phyloP scores from a whole-genome alignment of 2,329 filamentous ascomycete species.

The Coniochaeta sp. region DNA sequence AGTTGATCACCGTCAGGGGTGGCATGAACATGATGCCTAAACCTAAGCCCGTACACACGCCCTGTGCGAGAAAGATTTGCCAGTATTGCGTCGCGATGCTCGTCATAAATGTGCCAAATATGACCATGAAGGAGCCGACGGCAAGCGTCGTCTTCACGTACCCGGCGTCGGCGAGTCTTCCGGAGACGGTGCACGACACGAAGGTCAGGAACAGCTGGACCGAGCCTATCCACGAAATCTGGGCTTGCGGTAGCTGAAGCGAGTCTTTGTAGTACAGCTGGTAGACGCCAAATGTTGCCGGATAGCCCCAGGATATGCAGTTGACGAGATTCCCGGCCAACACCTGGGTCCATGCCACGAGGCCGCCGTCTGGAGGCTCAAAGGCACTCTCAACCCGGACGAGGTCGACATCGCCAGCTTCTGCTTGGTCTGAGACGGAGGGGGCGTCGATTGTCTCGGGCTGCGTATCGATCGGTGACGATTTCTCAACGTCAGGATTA shows the following conservation, averaged over 20 bases:
- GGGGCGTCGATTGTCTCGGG: neutral
- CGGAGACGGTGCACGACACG: slow-evolving; percentile 37
- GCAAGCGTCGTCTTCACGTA: slow-evolving; percentile 33
- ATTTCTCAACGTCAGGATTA: neutral
- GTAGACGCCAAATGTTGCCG: slow-evolving; percentile 40
- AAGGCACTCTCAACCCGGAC: neutral
- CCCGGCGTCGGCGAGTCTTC: slow-evolving; percentile 42
- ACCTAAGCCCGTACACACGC: slow-evolving; percentile 46
- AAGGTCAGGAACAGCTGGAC: slow-evolving; percentile 44
- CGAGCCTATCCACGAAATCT: slow-evolving; percentile 43
- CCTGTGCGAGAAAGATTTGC: slow-evolving; percentile 48
- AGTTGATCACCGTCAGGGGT: slow-evolving; percentile 42
- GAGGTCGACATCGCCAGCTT: neutral
- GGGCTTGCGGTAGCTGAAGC: slow-evolving; percentile 21
- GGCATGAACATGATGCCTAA: slow-evolving; percentile 48
- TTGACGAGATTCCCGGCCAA: slow-evolving; percentile 39
- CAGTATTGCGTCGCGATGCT: slow-evolving; percentile 38
- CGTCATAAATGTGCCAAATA: slow-evolving; percentile 40
- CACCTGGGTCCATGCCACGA: slow-evolving; percentile 42
- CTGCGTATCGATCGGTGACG: neutral
- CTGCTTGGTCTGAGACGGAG: neutral
- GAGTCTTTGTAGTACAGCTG: slow-evolving; percentile 35
- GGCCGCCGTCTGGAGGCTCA: slow-evolving; percentile 34
- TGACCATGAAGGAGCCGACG: slow-evolving; percentile 31
- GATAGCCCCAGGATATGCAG: slow-evolving; percentile 42